Evolutionary conservation across 169 alveolate species (phyloP), one percentile per base, ranked within the genome.

Genomic region (Eimeria maxima): DNA sequence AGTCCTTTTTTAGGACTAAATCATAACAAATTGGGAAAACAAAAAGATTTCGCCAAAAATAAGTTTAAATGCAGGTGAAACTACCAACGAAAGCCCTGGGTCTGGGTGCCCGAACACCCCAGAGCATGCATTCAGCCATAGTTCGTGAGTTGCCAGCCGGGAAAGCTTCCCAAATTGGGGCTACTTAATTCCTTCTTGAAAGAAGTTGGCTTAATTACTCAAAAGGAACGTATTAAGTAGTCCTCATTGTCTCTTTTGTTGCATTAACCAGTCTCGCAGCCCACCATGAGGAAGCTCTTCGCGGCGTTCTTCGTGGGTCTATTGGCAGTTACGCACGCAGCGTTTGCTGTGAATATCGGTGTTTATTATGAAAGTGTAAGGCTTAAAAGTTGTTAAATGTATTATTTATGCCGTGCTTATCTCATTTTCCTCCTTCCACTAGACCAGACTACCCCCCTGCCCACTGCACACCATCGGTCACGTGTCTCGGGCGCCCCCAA

Each of bases 301-400:
- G n/a, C 27, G 55, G 57, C 50, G 50, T 65, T 81, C 47, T 38
- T 29, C 55, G 24, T 50, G 71, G 73, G 67, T 14, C 22, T 55
- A 22, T 60, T 81, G 73, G 5, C 73, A 24, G 44, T 29, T 5
- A 20, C 47, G 47, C 53, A 42, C 44, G 14, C 90, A 47, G 50
- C 90, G 7, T 27, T 81, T 53, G 90, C 55, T 33, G 74, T 81
- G 22, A 73, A 81, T 7, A 50, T 81, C 53, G 90, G 90, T 22
- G 13, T 81, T 47, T 81, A 53, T 55, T 81, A 81, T 27, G 90
- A 81, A 50, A 81, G 90, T 18, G 90, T 81, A 38, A 81, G 90
- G 14, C 18, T n/a, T 4, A 14, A 6, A 14, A 3, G 11, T 11
- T 6, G n/a, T 11, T 13, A 44, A 50, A 78, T 42, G 63, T 16